Evolutionary conservation across 2,329 filamentous ascomycete species (phyloP), one percentile per base, ranked within the genome.

Genomic region (Dactylella cylindrospora): DNA sequence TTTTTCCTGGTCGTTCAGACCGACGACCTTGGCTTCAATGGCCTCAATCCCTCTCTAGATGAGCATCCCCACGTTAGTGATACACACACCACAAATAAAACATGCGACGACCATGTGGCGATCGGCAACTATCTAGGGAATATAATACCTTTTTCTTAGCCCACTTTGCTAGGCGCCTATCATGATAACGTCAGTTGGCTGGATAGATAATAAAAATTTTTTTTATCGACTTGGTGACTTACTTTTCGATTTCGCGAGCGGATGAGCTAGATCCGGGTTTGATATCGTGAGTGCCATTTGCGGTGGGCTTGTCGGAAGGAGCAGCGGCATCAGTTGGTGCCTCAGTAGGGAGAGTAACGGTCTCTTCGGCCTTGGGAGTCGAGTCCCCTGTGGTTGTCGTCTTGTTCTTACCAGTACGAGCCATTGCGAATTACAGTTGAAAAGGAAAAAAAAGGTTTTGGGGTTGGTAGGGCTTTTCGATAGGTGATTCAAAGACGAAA

Each of bases 1-100:
- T 35, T 66, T 66, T 35, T 69, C 68, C 39, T 67, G 66, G n/a
- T 66, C 66, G 3, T 64, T 20, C 15, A 70, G 53, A 17, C 65
- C 67, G 41, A 64, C 66, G 61, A 70, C 68, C 59, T 70, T 70
- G n/a, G 68, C 67, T 32, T 70, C 68, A 35, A 66, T 66, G 8
- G 45, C 46, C 33, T 65, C 66, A 43, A 70, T 68, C 29, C 51
- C 57, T 10, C 60, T 66, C 68, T 69, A 52, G 43, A 49, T 13
- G 23, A 26, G 10, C 29, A 15, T 7, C 64, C 53, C 44, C 50
- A 57, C 51, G 44, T 64, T 64, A 61, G 43, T 17, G 26, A 43
- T 39, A 15, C 29, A 22, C 36, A n/a, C n/a, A n/a, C n/a, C n/a
- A n/a, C n/a, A n/a, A n/a, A n/a, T n/a, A n/a, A n/a, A n/a, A n/a